Conservation (phyloP, 139 green algal genomes). For the Marvania coccoides region DNA sequence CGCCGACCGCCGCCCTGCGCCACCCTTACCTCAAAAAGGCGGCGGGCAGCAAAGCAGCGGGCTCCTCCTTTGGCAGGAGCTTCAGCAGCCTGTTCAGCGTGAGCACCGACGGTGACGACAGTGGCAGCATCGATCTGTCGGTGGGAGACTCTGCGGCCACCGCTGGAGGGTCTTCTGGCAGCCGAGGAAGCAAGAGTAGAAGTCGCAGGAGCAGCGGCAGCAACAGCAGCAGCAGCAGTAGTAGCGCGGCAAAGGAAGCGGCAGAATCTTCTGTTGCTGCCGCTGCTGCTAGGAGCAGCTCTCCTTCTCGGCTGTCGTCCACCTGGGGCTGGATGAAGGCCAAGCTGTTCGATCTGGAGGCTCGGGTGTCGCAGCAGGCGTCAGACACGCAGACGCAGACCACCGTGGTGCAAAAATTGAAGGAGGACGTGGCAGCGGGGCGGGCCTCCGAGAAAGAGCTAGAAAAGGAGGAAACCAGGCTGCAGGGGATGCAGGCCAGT, state of each 20-base stretch:
- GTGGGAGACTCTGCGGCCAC: neutral
- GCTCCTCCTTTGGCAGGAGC: neutral
- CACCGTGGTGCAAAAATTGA: constrained; percentile 22
- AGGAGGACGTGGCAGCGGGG: constrained; percentile 11
- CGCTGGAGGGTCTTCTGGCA: neutral
- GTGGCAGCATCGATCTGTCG: too few species aligned
- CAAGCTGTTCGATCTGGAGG: constrained; percentile 67
- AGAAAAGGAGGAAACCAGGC: constrained; percentile 2
- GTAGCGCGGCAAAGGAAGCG: neutral
- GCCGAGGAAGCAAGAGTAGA: neutral
- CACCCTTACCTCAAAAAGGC: constrained; percentile 38
- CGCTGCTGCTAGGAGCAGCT: neutral
- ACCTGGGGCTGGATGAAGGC: neutral
- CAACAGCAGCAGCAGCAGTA: neutral
- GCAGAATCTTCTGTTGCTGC: neutral
- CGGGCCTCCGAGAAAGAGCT: constrained; percentile 5
- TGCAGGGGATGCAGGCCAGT: constrained; percentile 6
- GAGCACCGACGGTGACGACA: constrained; percentile 3
- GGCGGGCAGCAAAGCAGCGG: neutral
- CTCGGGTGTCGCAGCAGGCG: constrained; percentile 43
- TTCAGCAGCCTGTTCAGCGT: neutral
- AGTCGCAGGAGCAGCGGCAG: neutral
- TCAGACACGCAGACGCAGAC: constrained; percentile 33
- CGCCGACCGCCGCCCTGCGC: constrained; percentile 31
- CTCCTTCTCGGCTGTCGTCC: constrained; percentile 4